phyloP scores from a whole-genome alignment of 2,329 filamentous ascomycete genomes.

The Penicillium sp. region DNA sequence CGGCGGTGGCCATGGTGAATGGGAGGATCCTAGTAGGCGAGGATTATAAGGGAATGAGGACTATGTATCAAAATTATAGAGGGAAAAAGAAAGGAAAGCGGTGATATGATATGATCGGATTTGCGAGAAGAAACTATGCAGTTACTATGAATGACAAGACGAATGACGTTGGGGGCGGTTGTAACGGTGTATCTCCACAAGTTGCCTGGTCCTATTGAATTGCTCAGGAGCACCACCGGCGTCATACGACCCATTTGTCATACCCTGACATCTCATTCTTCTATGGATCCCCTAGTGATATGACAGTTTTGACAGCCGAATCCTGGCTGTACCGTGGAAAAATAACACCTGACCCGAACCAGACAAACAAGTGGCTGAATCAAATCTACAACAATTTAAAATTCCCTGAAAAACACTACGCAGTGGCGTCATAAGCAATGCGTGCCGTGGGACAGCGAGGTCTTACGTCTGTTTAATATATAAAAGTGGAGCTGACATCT shows the following conservation, averaged over 20 bases:
- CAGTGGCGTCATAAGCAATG: slow-evolving; percentile 19
- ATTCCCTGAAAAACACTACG: neutral
- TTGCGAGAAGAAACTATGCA: neutral
- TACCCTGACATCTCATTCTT: neutral
- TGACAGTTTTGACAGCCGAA: neutral
- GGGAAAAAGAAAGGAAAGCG: slow-evolving; percentile 6
- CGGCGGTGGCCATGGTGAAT: slow-evolving; percentile 26
- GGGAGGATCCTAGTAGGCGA: neutral
- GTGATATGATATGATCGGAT: slow-evolving; percentile 13
- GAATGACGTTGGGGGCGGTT: slow-evolving; percentile 24
- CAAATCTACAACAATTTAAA: neutral
- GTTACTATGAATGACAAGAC: neutral
- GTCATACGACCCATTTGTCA: slow-evolving; percentile 12
- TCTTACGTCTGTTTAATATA: slow-evolving; percentile 26
- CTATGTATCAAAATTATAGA: neutral
- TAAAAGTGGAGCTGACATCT: slow-evolving; percentile 14
- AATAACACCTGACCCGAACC: slow-evolving; percentile 6
- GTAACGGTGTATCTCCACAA: slow-evolving; percentile 1
- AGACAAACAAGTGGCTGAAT: neutral
- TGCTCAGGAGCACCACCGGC: slow-evolving; percentile 1
- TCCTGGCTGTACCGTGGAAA: slow-evolving; percentile 15
- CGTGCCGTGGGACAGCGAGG: slow-evolving; percentile 3
- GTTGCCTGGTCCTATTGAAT: neutral
- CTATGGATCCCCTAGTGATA: neutral
- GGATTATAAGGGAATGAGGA: neutral